Conservation (phyloP, 495 filamentous ascomycete species). For the Baudoinia panamericana region DNA sequence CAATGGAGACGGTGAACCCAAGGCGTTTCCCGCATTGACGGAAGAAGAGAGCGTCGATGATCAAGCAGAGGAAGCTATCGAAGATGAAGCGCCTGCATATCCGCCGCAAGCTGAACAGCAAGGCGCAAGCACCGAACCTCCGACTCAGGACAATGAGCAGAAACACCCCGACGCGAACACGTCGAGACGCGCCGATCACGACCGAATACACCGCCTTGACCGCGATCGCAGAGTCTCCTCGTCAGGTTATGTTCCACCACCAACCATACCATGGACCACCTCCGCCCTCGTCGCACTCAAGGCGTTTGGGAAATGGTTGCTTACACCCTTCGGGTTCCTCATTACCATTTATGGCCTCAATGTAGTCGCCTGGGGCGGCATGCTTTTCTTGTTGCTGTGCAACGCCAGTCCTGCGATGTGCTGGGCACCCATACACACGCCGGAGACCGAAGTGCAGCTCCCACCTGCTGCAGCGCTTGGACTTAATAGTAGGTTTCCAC, state of each 20-base stretch:
- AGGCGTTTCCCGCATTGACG: constrained; percentile 20
- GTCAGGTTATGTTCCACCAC: constrained; percentile 60
- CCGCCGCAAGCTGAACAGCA: too few relatives aligned
- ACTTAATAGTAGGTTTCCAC: constrained; percentile 1
- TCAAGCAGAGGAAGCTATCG: background rate
- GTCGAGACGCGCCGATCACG: background rate
- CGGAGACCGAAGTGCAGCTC: background rate
- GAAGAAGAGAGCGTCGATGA: constrained; percentile 10
- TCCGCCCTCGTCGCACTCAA: constrained; percentile 42
- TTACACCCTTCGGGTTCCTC: constrained; percentile 60
- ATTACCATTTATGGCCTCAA: constrained; percentile 68
- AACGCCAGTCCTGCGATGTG: constrained; percentile 73
- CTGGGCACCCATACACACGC: constrained; percentile 33
- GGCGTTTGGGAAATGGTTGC: constrained; percentile 42
- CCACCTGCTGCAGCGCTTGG: constrained; percentile 3
- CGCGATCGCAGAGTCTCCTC: constrained; percentile 22
- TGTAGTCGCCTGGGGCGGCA: constrained; percentile 76
- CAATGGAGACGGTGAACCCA: constrained; percentile 9
- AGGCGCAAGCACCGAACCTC: too few relatives aligned
- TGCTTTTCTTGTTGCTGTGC: constrained; percentile 73
- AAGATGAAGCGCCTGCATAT: constrained; percentile 8
- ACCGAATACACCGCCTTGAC: background rate
- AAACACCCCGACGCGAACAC: background rate
- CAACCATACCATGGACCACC: constrained; percentile 46
- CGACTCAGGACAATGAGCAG: too few relatives aligned